Evolutionary conservation across 257 asterid genomes (phyloP), one percentile per base, ranked within the genome.

Genomic region (Solanum rostratum): DNA sequence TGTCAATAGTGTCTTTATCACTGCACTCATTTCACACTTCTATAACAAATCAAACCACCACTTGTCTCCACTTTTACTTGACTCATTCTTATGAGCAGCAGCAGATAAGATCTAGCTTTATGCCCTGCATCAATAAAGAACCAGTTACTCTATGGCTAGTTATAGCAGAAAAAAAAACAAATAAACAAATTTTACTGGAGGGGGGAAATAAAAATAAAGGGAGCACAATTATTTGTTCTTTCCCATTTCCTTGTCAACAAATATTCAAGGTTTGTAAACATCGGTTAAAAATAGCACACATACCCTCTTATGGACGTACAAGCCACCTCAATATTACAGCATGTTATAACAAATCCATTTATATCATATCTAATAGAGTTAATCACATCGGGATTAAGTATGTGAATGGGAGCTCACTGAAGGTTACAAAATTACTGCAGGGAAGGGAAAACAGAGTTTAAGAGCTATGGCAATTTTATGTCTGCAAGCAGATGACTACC

Each of bases 81-180:
- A 65, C 93, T 91, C 96, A 93, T 88, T 87, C 87, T 92, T 69
- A 94, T 88, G 69, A 96, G 95, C 74, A 96, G 69, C 88, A 96
- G 84, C 1, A 96, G 90, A 84, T 92, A 92, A 12, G 97, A 92
- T 88, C 97, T 94, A 60, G 94, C 97, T 88, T 96, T 96, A 54
- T 80, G 85, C 84, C 99, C 97, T 95, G 94, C 92, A 89, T 30
- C 59, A 79, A 81, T 45, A 71, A 81, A 79, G 50, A 84, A 86
- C 57, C 46, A 71, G 33, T 43, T 6, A 43, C 14, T 15, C 52
- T 73, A 53, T 70, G 59, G 37, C 29, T n/a, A 79, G n/a, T 30
- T 19, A 22, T 29, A 29, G 20, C 54, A 15, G 62, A n/a, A 8
- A 10, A 9, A 74, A 74, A 46, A 46, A 7, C 59, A 74, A 74